Base-by-base conservation (phyloP, 495 filamentous ascomycete genomes). In the Glutinoglossum americanum region DNA sequence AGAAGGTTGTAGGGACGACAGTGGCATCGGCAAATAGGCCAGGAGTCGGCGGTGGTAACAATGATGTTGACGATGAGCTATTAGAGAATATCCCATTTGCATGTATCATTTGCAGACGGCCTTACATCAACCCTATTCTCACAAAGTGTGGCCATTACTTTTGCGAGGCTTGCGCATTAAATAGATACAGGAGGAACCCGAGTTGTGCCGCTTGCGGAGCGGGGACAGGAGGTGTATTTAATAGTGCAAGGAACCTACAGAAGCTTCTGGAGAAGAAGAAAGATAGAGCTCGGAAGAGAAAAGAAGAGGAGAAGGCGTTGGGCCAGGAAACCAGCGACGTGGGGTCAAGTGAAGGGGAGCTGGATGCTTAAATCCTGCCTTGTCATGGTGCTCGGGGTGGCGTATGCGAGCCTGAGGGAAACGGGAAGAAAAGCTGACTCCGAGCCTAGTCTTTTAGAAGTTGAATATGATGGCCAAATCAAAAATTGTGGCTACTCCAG, bases 111-210 rank as follows among this genome's bases (percentile, higher is more conserved):
- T 98, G 92, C 73, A 80, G 80, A 64, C 79, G 79, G 45, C 69
- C 80, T 9, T 98, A 98, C 68, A 82, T 80, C 62, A 72, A 79
- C 51, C 89, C 92, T 1, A 81, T 97, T 21, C 72, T 89, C 13
- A 98, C 92, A 33, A 84, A 85, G 61, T 97, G 93, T 59, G 83
- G 87, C 4, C 93, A 97, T 67, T 97, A 96, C 64, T 98, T 97
- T 61, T 98, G 92, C 68, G 84, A 95, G 65, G 71, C 72, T 0
- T 97, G 93, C 66, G 92, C 90, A 35, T 69, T 98, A 61, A 75
- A 84, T 63, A 68, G 87, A 57, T 97, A 96, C 68, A 74, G 82
- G 60, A 85, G 81, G 66, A 82, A 83, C 60, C 88, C 87, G 11
- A 76, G 76, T 2, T 98, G 93, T 68, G 87, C 86, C 7, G 85